These are phyloP conservation scores for Paracoccidioides lutzii DNA, from an alignment of 2,329 filamentous ascomycete genomes.

Conservation along the genomic window DNA sequence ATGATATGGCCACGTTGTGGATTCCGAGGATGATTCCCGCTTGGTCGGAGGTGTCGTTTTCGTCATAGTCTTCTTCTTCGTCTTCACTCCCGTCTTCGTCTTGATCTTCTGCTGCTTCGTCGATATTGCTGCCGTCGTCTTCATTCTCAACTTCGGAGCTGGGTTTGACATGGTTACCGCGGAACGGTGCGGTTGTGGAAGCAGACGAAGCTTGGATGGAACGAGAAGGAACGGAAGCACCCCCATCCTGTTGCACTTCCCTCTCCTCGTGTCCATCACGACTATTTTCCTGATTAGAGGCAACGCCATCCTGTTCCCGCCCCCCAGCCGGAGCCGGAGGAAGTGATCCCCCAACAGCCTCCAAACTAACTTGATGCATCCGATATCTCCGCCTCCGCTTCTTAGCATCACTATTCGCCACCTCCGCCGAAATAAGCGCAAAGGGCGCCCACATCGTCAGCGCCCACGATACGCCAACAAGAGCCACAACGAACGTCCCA, in stretches of 20 bases:
- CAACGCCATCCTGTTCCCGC: slow-evolving; percentile 7
- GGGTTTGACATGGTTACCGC: neutral
- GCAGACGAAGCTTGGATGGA: neutral
- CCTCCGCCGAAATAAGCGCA: slow-evolving; percentile 86
- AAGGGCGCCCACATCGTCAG: slow-evolving; percentile 90
- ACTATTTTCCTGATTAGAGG: neutral
- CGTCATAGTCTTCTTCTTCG: slow-evolving; percentile 25
- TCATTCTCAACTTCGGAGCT: slow-evolving; percentile 15
- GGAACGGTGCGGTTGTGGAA: neutral
- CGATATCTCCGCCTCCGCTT: slow-evolving; percentile 37
- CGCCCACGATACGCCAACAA: slow-evolving; percentile 85
- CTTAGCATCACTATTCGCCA: slow-evolving; percentile 65
- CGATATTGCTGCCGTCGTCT: slow-evolving; percentile 39
- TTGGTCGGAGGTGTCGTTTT: slow-evolving; percentile 55
- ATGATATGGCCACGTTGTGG: slow-evolving; percentile 87
- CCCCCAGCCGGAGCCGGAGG: slow-evolving; percentile 23
- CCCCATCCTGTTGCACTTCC: slow-evolving; percentile 11
- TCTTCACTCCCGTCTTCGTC: neutral
- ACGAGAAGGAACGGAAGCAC: slow-evolving; percentile 9
- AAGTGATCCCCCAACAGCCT: too few species aligned
- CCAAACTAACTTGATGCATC: slow-evolving; percentile 18
- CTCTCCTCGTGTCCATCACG: neutral
- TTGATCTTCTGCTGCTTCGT: slow-evolving; percentile 41
- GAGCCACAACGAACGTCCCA: slow-evolving; percentile 63
- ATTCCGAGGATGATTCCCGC: slow-evolving; percentile 86